phyloP scores from a whole-genome alignment of 2,329 filamentous ascomycete genomes.

The Colletotrichum euphorbiae region DNA sequence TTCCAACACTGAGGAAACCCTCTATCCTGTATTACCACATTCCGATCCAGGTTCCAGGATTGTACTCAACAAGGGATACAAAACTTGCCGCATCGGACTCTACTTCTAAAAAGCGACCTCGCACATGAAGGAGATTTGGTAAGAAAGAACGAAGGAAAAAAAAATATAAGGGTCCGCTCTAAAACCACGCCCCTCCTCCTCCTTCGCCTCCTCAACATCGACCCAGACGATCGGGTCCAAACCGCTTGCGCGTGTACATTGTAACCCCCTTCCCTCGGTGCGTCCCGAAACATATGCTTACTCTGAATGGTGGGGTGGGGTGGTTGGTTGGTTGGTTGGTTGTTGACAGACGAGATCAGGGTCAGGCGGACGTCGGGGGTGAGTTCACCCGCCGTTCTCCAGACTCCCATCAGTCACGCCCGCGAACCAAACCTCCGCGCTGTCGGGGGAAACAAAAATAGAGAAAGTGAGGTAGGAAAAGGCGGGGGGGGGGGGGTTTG shows the following conservation, averaged over 20 bases:
- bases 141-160: background rate
- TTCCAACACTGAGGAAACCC: background rate
- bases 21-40: background rate
- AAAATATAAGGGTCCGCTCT: background rate
- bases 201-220: background rate
- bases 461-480: no score
- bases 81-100: no score
- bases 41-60: background rate
- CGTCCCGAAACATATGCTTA: no score
- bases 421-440: conserved; percentile 9
- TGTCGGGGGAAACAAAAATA: no score
- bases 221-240: background rate
- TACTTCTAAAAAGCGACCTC: no score
- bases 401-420: no score
- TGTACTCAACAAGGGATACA: no score
- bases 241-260: background rate
- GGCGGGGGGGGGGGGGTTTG: no score
- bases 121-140: background rate
- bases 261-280: conserved; percentile 4
- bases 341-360: background rate
- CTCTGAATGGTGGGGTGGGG: no score
- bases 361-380: conserved; percentile 7
- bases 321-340: background rate
- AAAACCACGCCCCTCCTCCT: background rate
- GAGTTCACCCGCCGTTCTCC: background rate